These are phyloP conservation scores for Malus asiatica DNA, from an alignment of 306 rosid genomes.

Conservation along the genomic window DNA sequence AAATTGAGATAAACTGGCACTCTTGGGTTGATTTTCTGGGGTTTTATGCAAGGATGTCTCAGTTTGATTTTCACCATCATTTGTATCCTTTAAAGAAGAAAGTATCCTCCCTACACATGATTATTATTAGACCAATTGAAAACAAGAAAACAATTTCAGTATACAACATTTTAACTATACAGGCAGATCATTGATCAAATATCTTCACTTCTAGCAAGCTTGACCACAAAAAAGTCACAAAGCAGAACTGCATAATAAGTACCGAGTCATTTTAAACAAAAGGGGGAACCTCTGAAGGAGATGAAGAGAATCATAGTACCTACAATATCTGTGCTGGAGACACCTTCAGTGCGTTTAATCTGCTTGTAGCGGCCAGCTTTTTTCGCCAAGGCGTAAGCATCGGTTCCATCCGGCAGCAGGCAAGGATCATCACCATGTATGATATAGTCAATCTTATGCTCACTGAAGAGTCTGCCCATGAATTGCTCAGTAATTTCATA, in stretches of 20 bases:
- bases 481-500: conserved; percentile 87
- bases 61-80: conserved; percentile 29
- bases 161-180: not conserved
- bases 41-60: conserved; percentile 32
- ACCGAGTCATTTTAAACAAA: not conserved
- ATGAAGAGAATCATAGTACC: conserved; percentile 57
- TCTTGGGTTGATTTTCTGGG: conserved; percentile 37
- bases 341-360: conserved; percentile 98
- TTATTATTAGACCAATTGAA: not conserved
- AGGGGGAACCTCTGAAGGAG: conserved; percentile 2
- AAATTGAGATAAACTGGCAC: conserved; percentile 63
- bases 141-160: not conserved
- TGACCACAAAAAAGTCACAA: not conserved
- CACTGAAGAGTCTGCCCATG: conserved; percentile 87
- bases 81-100: conserved; percentile 38
- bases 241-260: not conserved
- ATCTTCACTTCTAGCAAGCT: not conserved
- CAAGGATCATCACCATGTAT: conserved; percentile 99
- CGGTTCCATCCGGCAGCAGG: conserved; percentile 98
- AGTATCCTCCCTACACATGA: conserved; percentile 72
- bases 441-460: conserved; percentile 88
- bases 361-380: conserved; percentile 97
- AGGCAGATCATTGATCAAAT: not conserved
- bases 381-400: conserved; percentile 97
- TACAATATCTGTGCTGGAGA: conserved; percentile 97